phyloP scores from a whole-genome alignment of 163 green algal genomes.

The Trebouxia gelatinosa region DNA sequence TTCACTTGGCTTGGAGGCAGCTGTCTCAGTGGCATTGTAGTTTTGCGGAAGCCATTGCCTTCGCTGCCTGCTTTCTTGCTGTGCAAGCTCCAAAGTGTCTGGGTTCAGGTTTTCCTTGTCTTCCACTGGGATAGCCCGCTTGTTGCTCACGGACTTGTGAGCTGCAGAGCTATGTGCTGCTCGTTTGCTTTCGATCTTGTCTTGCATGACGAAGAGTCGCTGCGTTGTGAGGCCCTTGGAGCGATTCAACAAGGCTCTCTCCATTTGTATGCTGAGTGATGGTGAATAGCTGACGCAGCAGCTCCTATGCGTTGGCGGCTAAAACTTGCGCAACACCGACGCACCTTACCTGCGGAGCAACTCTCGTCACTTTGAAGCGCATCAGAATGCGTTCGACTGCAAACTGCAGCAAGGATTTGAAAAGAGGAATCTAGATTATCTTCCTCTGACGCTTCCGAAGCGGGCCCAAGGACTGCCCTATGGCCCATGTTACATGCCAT shows the following conservation, averaged over 20 bases:
- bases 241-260: slow-evolving; percentile 9
- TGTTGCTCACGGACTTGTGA: not conserved
- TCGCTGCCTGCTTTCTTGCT: slow-evolving; percentile 17
- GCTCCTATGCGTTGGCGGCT: no score
- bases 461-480: no score
- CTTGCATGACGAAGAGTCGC: slow-evolving; percentile 21
- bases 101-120: slow-evolving; percentile 27
- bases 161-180: not conserved
- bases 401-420: no score
- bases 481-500: no score
- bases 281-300: no score
- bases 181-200: not conserved
- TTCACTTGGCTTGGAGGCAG: not conserved
- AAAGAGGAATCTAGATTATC: no score
- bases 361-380: no score
- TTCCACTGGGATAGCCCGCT: not conserved
- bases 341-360: no score
- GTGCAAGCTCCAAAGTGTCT: slow-evolving; percentile 24
- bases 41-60: not conserved
- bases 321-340: no score
- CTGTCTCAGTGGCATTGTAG: not conserved
- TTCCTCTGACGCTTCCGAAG: no score
- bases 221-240: slow-evolving; percentile 4
- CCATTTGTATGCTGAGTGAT: no score
- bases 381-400: no score